Evolutionary conservation across 2,329 filamentous ascomycete genomes (phyloP).

Genomic region (Alternaria metachromatica): DNA sequence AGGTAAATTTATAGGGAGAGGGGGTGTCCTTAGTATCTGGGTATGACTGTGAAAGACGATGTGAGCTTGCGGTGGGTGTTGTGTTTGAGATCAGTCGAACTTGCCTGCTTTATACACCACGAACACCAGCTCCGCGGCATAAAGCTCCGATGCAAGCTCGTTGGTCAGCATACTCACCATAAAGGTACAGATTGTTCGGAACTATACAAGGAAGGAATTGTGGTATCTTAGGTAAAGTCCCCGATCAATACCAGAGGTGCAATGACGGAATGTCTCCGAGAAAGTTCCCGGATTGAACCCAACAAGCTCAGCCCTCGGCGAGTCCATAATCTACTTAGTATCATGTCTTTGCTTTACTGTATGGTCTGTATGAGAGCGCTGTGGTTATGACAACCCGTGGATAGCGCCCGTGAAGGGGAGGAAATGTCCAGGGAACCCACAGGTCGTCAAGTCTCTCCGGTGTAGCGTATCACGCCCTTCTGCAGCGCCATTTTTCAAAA

Average conservation of each 20-base stretch:
- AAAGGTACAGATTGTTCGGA: not conserved
- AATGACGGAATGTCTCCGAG: not conserved
- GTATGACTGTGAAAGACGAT: not conserved
- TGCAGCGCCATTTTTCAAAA: not conserved
- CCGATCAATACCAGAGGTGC: not conserved
- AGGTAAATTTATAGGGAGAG: not conserved
- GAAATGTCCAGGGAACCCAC: not conserved
- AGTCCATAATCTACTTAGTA: not conserved
- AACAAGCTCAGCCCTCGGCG: not conserved
- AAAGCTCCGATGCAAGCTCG: not conserved
- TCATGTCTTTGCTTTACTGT: too few relatives aligned
- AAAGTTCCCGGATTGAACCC: not conserved
- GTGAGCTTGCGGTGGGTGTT: not conserved
- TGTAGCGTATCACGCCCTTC: not conserved
- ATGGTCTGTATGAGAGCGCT: not conserved
- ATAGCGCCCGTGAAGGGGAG: not conserved
- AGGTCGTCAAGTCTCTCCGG: not conserved
- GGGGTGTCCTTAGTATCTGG: not conserved
- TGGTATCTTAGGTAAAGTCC: not conserved
- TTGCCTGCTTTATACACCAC: not conserved
- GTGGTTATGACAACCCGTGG: not conserved
- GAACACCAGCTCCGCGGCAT: not conserved
- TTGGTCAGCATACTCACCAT: not conserved
- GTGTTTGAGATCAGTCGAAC: not conserved
- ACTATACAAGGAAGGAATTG: not conserved